Conservation (phyloP, 78 protist genomes). For the Dictyostelium capitatum region DNA sequence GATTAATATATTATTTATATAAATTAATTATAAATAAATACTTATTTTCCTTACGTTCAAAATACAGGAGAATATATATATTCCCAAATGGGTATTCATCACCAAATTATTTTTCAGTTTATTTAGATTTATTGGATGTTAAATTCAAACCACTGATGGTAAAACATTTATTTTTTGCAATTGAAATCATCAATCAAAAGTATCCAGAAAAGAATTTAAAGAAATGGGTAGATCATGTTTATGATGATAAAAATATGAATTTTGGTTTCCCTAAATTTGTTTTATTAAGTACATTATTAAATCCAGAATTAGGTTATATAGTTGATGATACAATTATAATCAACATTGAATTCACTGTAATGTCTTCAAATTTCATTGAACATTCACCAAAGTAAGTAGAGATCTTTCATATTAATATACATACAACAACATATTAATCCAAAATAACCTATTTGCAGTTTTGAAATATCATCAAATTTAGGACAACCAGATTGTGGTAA, state of each 20-base stretch:
- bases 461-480: constrained; percentile 68
- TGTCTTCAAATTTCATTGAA: constrained; percentile 67
- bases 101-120: constrained; percentile 75
- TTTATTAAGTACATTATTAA: constrained; percentile 42
- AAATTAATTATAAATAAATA: neutral
- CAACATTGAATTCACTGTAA: constrained; percentile 80
- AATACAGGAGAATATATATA: constrained; percentile 70
- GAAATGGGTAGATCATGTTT: constrained; percentile 77
- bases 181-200: constrained; percentile 69
- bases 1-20: neutral
- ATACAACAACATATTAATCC: neutral
- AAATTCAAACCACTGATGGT: constrained; percentile 73
- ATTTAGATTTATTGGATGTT: constrained; percentile 75
- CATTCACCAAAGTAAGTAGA: constrained; percentile 59
- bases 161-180: constrained; percentile 78
- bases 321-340: constrained; percentile 74
- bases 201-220: constrained; percentile 74
- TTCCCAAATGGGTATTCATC: constrained; percentile 80
- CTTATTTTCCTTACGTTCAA: neutral
- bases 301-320: constrained; percentile 55
- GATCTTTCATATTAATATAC: no score
- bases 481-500: constrained; percentile 71
- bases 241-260: constrained; percentile 77
- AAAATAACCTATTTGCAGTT: no score
- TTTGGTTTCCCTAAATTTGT: constrained; percentile 83